These are phyloP conservation scores for Jackrogersella multiformis DNA, from an alignment of 495 filamentous ascomycete species.

Conservation along the genomic window DNA sequence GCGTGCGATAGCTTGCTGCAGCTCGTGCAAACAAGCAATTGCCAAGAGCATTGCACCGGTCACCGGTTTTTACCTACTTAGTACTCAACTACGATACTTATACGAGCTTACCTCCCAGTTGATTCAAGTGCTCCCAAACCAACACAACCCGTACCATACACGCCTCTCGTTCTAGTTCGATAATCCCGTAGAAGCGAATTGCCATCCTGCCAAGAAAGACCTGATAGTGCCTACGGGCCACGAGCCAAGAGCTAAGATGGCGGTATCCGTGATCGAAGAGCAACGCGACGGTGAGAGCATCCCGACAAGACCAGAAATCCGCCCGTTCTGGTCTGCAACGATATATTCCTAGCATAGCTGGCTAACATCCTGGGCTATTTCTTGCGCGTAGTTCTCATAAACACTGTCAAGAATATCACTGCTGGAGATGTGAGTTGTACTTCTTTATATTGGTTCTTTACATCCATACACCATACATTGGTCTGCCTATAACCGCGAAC, in stretches of 20 bases:
- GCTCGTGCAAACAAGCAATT: conserved; percentile 5
- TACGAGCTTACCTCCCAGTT: conserved; percentile 12
- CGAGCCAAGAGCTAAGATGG: conserved; percentile 46
- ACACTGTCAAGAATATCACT: conserved; percentile 64
- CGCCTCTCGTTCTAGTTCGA: neutral
- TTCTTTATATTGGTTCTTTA: neutral
- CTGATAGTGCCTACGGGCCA: conserved; percentile 27
- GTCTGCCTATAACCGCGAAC: conserved; percentile 24
- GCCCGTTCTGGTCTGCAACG: neutral
- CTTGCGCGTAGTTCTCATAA: conserved; percentile 56
- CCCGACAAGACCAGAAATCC: conserved; percentile 14
- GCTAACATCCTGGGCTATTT: conserved; percentile 24
- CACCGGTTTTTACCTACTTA: conserved; percentile 5
- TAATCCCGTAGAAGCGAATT: neutral
- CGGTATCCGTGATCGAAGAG: conserved; percentile 52
- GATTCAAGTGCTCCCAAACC: neutral
- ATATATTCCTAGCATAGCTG: neutral
- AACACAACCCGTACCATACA: neutral
- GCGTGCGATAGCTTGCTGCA: neutral
- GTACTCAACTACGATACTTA: too few species aligned
- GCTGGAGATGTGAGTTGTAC: conserved; percentile 59
- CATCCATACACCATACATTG: neutral
- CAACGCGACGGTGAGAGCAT: conserved; percentile 53
- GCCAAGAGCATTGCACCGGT: conserved; percentile 7
- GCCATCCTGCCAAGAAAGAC: conserved; percentile 2